These are phyloP conservation scores for Phaeodactylum tricornutum DNA, from an alignment of 108 stramenopile species.

Conservation along the genomic window DNA sequence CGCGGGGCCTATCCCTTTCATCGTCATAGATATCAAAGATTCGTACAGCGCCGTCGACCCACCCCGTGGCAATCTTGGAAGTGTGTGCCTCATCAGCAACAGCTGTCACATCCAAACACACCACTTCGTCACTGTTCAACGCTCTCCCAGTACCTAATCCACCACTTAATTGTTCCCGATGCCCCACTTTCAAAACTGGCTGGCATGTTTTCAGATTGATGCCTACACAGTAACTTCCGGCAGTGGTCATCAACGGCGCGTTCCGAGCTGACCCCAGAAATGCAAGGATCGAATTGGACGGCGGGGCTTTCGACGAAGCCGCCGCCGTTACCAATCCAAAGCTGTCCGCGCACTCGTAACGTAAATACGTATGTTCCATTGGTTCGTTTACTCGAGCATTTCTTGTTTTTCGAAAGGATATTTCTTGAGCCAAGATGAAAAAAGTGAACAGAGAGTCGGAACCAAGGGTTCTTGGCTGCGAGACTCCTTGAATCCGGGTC, in stretches of 20 bases:
- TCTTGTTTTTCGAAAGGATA: too few relatives aligned
- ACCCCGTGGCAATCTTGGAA: constrained; percentile 68
- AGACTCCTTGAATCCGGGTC: too few relatives aligned
- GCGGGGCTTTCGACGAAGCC: constrained; percentile 48
- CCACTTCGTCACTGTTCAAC: constrained; percentile 55
- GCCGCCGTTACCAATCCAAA: constrained; percentile 55
- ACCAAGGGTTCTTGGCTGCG: too few relatives aligned
- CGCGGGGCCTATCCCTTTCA: constrained; percentile 13
- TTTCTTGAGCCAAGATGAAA: too few relatives aligned
- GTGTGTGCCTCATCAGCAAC: background rate
- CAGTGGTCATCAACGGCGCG: constrained; percentile 40
- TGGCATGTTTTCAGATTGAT: constrained; percentile 44
- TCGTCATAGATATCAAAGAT: constrained; percentile 35
- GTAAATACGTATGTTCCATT: constrained; percentile 72
- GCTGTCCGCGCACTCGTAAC: constrained; percentile 83
- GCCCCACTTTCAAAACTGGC: constrained; percentile 48
- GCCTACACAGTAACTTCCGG: constrained; percentile 55
- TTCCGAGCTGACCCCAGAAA: constrained; percentile 20
- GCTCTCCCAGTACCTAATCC: constrained; percentile 72
- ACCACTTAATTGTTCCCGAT: constrained; percentile 45
- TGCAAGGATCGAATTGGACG: constrained; percentile 49
- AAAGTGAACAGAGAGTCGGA: too few relatives aligned
- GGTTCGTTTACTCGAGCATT: too few relatives aligned
- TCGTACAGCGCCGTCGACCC: constrained; percentile 77
- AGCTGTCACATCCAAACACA: constrained; percentile 46